These are phyloP conservation scores for Dendrobium officinale DNA, from an alignment of 106 monocot genomes.

Conservation along the genomic window DNA sequence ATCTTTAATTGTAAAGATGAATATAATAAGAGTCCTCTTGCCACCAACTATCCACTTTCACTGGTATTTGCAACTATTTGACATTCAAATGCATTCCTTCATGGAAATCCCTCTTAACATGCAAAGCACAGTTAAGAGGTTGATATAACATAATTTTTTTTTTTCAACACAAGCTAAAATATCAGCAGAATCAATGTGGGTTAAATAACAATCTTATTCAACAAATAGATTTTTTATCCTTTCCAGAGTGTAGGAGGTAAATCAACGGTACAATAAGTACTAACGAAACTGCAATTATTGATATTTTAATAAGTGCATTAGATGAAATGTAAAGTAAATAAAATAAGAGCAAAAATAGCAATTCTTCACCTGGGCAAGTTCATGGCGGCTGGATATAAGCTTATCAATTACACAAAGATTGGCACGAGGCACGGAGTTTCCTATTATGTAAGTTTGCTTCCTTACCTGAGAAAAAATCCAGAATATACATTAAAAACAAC, in stretches of 20 bases:
- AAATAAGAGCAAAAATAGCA: neutral
- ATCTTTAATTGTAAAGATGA: neutral
- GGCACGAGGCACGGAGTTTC: conserved; percentile 68
- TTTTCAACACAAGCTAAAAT: neutral
- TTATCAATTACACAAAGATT: conserved; percentile 70
- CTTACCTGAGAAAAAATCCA: conserved; percentile 52
- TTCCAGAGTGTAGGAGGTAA: neutral
- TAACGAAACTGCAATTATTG: neutral
- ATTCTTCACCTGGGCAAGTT: conserved; percentile 69
- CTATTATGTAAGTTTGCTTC: conserved; percentile 52
- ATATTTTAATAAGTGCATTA: neutral
- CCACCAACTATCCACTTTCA: too few species aligned
- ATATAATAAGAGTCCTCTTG: too few species aligned
- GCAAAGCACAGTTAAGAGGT: neutral
- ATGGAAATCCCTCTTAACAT: too few species aligned
- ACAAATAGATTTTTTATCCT: neutral
- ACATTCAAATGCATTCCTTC: neutral
- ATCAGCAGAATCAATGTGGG: neutral
- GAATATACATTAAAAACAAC: neutral
- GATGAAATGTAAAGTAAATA: neutral
- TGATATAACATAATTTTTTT: neutral
- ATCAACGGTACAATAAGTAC: neutral
- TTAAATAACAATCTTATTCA: neutral
- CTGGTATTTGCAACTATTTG: neutral
- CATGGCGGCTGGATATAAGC: conserved; percentile 68